Base-by-base conservation (phyloP, 129 eudicot species). In the Mikania micrantha region DNA sequence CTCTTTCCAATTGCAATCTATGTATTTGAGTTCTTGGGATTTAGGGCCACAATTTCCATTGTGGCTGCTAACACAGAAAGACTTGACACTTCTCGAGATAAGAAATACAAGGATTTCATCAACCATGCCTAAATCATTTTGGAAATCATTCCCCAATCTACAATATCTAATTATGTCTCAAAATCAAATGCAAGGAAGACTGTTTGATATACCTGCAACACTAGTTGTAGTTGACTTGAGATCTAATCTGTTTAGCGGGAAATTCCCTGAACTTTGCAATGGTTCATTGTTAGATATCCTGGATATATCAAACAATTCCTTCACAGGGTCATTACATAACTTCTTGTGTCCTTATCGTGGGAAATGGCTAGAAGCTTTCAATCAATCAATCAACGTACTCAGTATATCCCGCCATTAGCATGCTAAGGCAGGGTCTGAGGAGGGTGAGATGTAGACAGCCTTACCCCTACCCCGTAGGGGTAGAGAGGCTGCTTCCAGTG, bases 251-350 rank as follows among this genome's bases (percentile, higher is more conserved):
- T 79, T 79, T 41, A 71, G 10, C 0, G 87, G 81, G 53, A n/a
- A 66, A 15, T 39, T 82, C 25, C 81, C 82, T 0, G 35, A 44
- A 9, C 9, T 79, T 21, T 44, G 4, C 17, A 54, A 54, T 28
- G 7, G 9, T 54, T 54, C 61, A 1, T 59, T n/a, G 4, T 47
- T 7, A 6, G 6, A 0, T 0, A 1, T 4, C 7, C 5, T 83
- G 11, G 79, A 79, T 62, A 77, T 84, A 8, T 80, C 83, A n/a
- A 41, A 64, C 9, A 83, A 83, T 57, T 57, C 25, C 3, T 76
- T 80, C 28, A 31, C 54, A 0, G 80, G 82, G 8, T 56, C 45
- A 11, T 4, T 83, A 13, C 45, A 62, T 39, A 12, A 45, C 68
- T 79, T 83, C n/a, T 41, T 78, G 21, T 82, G 87, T 60, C 31